Evolutionary conservation across 2,329 filamentous ascomycete species (phyloP), one percentile per base, ranked within the genome.

Genomic region (Exophiala sp.): DNA sequence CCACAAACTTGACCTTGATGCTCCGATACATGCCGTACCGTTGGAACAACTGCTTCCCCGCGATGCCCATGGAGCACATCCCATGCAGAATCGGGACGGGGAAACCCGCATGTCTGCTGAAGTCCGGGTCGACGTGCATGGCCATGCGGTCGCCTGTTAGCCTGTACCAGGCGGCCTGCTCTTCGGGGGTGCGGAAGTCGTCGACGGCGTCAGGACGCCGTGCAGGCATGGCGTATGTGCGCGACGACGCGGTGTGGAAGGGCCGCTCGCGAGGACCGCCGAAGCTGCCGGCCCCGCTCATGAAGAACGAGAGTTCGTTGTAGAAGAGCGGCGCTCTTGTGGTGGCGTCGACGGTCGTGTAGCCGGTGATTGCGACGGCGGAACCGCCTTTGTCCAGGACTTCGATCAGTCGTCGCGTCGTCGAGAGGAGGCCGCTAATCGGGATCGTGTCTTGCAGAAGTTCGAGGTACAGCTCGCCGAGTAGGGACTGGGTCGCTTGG

Each of bases 401-500:
- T 71, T 97, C 94, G 57, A 99, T 82, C 54, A 97, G 85, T 70
- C 85, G 86, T 20, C 24, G 12, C 3, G n/a, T 39, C 7, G 52
- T 44, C 29, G 9, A 16, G 9, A 44, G 12, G 11, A 24, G 14
- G 3, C 46, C 91, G 52, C 85, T 81, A 33, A 91, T 96, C 34
- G 92, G 92, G 65, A 97, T 88, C 39, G 92, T 91, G 76, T 85
- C 94, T 72, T 91, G 89, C 69, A 85, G 85, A 67, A 97, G 81
- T 75, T 97, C 92, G 61, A 97, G 88, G 76, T 91, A 99, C 73
- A 97, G 92, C 79, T 97, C 92, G 68, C 94, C 92, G 76, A 97
- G 94, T 21, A 99, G 87, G 47, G 97, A 84, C 90, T 96, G 96
- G 89, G 95, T 96, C 59, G 91, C 91, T 34, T 84, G 89, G 79